These are phyloP conservation scores for Baorangia bicolor DNA, from an alignment of 768 basidiomycete genomes.

Conservation along the genomic window DNA sequence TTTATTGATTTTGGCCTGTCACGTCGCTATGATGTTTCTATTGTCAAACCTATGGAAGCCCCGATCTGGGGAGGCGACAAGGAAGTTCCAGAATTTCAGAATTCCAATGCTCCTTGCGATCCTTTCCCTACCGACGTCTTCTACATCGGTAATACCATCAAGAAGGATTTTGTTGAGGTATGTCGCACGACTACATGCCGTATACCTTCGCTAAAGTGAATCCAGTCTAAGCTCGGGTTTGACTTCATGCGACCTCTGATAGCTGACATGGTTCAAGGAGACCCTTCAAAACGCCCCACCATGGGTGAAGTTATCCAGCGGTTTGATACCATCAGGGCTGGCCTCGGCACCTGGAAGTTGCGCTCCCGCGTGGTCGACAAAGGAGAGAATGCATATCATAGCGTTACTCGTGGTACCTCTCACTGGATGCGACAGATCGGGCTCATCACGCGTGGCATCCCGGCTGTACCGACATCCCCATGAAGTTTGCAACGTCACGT, in stretches of 20 bases:
- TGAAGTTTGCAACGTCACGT: background rate
- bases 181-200: no score
- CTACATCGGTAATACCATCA: slow-evolving; percentile 40
- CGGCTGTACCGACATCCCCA: slow-evolving; percentile 17
- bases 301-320: slow-evolving; percentile 36
- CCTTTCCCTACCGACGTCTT: slow-evolving; percentile 47
- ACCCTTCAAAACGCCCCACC: slow-evolving; percentile 37
- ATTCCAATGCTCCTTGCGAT: slow-evolving; percentile 23
- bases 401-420: slow-evolving; percentile 1
- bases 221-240: slow-evolving; percentile 9
- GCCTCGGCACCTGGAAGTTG: slow-evolving; percentile 24
- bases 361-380: slow-evolving; percentile 27
- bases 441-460: slow-evolving; percentile 15
- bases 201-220: background rate
- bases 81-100: slow-evolving; percentile 38
- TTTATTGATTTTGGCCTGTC: slow-evolving; percentile 27
- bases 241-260: slow-evolving; percentile 36
- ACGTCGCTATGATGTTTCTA: slow-evolving; percentile 25
- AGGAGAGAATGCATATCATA: background rate
- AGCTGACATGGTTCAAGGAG: slow-evolving; percentile 37
- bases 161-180: slow-evolving; percentile 33
- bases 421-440: slow-evolving; percentile 29
- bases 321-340: slow-evolving; percentile 22
- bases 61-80: slow-evolving; percentile 42
- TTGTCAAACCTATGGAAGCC: slow-evolving; percentile 24